phyloP scores from a whole-genome alignment of 352 stramenopile species.

The Globisporangium okanoganense region DNA sequence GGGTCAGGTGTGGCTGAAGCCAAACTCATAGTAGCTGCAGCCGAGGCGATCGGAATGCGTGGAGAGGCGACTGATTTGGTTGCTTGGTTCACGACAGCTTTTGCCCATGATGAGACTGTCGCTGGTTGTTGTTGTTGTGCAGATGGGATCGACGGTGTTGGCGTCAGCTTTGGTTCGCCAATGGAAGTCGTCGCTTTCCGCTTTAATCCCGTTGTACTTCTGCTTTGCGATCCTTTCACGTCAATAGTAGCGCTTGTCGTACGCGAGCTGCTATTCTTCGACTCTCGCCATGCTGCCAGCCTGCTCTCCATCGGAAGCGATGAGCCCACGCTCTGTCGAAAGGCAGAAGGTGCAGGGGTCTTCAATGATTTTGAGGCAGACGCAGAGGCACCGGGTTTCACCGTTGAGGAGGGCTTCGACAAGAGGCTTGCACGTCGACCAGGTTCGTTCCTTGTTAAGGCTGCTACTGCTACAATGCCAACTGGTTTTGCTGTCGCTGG shows the following conservation, averaged over 20 bases:
- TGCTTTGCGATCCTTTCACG: neutral
- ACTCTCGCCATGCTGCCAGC: conserved; percentile 12
- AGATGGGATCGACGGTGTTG: neutral
- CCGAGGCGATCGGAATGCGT: neutral
- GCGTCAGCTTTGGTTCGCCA: conserved; percentile 3
- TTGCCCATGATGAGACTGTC: neutral
- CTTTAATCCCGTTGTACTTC: neutral
- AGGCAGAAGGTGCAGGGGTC: neutral
- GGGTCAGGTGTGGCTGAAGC: neutral
- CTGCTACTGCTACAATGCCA: neutral
- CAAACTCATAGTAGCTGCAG: neutral
- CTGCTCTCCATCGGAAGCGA: conserved; percentile 14
- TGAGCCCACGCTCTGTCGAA: neutral
- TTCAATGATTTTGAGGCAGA: neutral
- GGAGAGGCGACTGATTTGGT: conserved; percentile 1
- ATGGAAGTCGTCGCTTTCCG: conserved; percentile 9
- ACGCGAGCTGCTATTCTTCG: neutral
- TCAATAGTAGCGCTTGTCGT: neutral
- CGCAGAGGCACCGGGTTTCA: neutral
- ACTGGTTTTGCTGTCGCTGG: neutral
- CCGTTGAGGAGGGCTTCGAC: neutral
- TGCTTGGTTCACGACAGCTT: neutral
- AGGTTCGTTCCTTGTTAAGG: neutral
- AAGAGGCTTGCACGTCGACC: neutral
- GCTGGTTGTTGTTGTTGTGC: neutral